Evolutionary conservation across 2,329 filamentous ascomycete species (phyloP).

Genomic region (Aspergillus uvarum): DNA sequence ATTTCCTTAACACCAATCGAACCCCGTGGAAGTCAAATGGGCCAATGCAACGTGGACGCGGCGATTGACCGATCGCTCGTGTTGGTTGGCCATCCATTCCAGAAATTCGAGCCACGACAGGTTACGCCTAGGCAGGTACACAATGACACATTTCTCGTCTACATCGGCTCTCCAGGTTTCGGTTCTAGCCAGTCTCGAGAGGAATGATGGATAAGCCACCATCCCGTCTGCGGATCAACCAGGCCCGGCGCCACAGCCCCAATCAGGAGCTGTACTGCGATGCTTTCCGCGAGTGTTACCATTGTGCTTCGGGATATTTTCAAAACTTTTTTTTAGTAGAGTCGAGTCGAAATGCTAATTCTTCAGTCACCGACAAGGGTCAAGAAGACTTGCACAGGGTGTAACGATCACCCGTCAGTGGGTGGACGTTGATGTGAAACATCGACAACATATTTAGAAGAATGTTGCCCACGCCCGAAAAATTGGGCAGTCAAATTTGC

Average conservation of each 20-base stretch:
- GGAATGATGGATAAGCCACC: background rate
- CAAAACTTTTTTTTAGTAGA: background rate
- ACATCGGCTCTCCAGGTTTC: no score
- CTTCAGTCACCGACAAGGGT: background rate
- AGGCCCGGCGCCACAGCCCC: constrained; percentile 3
- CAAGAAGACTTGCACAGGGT: background rate
- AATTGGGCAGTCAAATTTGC: background rate
- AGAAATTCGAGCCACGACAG: constrained; percentile 11
- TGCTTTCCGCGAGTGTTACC: background rate
- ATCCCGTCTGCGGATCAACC: constrained; percentile 6
- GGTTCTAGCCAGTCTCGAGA: background rate
- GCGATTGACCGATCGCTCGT: constrained; percentile 1
- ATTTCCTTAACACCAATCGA: background rate
- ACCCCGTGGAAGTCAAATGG: background rate
- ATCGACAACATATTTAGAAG: background rate
- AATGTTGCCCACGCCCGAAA: background rate
- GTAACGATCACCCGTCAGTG: constrained; percentile 2
- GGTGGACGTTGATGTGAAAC: background rate
- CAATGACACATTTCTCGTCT: background rate
- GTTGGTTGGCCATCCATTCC: constrained; percentile 8
- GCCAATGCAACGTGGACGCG: constrained; percentile 9
- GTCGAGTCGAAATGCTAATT: background rate
- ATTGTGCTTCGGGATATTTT: constrained; percentile 5
- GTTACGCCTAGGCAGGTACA: constrained; percentile 1
- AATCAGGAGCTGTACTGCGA: constrained; percentile 3